These are phyloP conservation scores for Amaranthus palmeri DNA, from an alignment of 148 eudicot genomes.

Conservation along the genomic window DNA sequence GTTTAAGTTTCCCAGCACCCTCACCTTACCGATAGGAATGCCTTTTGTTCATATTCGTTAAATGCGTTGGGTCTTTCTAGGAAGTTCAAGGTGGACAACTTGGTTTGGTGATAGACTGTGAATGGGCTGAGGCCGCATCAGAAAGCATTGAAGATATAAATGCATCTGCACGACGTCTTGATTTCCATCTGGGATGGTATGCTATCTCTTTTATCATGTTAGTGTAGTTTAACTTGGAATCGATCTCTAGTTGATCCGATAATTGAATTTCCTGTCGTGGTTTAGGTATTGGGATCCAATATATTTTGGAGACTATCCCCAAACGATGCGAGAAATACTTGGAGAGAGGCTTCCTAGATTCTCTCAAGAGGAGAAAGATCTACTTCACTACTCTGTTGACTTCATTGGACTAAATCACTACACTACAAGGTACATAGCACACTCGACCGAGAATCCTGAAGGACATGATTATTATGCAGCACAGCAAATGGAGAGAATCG, in stretches of 20 bases:
- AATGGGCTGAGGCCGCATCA: conserved; percentile 78
- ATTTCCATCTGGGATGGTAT: conserved; percentile 86
- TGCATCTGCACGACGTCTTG: conserved; percentile 78
- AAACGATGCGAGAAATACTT: conserved; percentile 59
- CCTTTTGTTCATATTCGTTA: background rate
- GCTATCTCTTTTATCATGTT: conserved; percentile 4
- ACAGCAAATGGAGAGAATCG: conserved; percentile 61
- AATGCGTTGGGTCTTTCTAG: conserved; percentile 25
- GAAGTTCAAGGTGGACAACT: conserved; percentile 70
- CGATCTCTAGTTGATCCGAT: background rate
- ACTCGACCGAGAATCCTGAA: conserved; percentile 34
- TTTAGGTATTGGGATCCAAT: conserved; percentile 78
- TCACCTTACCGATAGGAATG: background rate
- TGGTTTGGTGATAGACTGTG: conserved; percentile 74
- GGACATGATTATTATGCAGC: conserved; percentile 41
- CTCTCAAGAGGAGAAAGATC: conserved; percentile 46
- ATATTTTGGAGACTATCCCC: conserved; percentile 70
- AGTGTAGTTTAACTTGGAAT: background rate
- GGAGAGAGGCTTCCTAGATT: conserved; percentile 64
- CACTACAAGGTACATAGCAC: conserved; percentile 63
- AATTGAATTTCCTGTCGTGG: conserved; percentile 6
- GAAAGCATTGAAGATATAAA: conserved; percentile 56
- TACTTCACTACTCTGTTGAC: conserved; percentile 56
- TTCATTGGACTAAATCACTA: conserved; percentile 78
- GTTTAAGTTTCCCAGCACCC: too few relatives aligned